Base-by-base conservation (phyloP, 2,329 filamentous ascomycete species). In the Alternaria viburni region DNA sequence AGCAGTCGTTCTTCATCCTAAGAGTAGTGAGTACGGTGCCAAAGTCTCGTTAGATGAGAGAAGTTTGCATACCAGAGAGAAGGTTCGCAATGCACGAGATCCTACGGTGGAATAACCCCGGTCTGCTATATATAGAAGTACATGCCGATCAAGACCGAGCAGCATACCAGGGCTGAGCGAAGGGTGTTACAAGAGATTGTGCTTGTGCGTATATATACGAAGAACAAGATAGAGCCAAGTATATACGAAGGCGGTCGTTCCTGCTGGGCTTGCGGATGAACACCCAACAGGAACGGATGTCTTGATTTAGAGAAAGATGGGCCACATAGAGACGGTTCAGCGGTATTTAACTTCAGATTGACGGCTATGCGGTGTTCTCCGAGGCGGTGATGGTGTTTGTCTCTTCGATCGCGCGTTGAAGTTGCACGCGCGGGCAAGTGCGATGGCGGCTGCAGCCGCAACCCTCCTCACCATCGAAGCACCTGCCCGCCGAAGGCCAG, bases 251-350 rank as follows among this genome's bases (percentile, higher is more conserved):
- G 36, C 36, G 15, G 0, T 41, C 36, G 36, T 1, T 41, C 36
- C 9, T 41, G n/a, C 36, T 41, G 36, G 36, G 36, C 36, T 41
- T 41, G 5, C 36, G 36, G 36, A 41, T 41, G n/a, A 41, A 41
- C 32, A 1, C 36, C 36, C n/a, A n/a, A 41, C 8, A 41, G 36
- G 36, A 41, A 41, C 36, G 36, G 8, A 17, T 4, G 15, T 41
- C 36, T 17, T 41, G 36, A 17, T 7, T 17, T 41, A 9, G 9
- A 17, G n/a, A 41, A 41, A 10, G n/a, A 11, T 17, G n/a, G 9
- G 1, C 5, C 0, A 3, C 15, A 41, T 17, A 0, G 8, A 17
- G 36, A 41, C 4, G n/a, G 15, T 17, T 17, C 4, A 11, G 5
- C 2, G 0, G 9, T 28, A 30, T 50, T 13, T 50, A 30, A 28